phyloP scores from a whole-genome alignment of 2,329 filamentous ascomycete species.

The Sporothrix dimorphospora region DNA sequence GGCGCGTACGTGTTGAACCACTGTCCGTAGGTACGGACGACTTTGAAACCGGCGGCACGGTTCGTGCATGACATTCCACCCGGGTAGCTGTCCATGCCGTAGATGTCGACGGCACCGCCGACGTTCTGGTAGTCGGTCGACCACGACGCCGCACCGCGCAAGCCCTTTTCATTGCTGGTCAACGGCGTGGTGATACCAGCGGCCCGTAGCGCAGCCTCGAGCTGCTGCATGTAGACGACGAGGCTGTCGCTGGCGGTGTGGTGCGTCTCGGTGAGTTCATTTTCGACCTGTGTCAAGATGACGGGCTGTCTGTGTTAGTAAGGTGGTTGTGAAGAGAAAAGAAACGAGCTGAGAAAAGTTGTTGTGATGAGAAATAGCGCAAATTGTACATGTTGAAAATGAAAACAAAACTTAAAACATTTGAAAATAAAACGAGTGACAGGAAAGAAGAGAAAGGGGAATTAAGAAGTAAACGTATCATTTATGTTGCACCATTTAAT shows the following conservation, averaged over 20 bases:
- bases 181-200: constrained; percentile 32
- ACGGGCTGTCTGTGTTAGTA: constrained; percentile 53
- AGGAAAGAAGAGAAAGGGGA: not conserved
- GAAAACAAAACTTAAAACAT: too few species aligned
- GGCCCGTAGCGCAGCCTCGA: constrained; percentile 28
- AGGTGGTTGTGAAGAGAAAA: not conserved
- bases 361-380: too few species aligned
- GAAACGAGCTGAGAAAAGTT: not conserved
- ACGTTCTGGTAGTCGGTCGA: constrained; percentile 59
- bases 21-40: constrained; percentile 57
- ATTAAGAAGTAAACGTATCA: too few species aligned
- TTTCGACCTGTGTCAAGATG: constrained; percentile 79
- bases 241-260: constrained; percentile 31
- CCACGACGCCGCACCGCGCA: constrained; percentile 51
- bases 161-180: constrained; percentile 40
- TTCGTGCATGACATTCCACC: constrained; percentile 55
- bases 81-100: constrained; percentile 52
- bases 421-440: not conserved
- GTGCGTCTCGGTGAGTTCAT: constrained; percentile 62
- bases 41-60: constrained; percentile 50
- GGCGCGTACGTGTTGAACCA: constrained; percentile 61
- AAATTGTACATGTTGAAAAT: too few species aligned
- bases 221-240: constrained; percentile 33
- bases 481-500: too few species aligned
- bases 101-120: constrained; percentile 57